phyloP scores from a whole-genome alignment of 2,329 filamentous ascomycete genomes.

The Curvularia eragrostidis region DNA sequence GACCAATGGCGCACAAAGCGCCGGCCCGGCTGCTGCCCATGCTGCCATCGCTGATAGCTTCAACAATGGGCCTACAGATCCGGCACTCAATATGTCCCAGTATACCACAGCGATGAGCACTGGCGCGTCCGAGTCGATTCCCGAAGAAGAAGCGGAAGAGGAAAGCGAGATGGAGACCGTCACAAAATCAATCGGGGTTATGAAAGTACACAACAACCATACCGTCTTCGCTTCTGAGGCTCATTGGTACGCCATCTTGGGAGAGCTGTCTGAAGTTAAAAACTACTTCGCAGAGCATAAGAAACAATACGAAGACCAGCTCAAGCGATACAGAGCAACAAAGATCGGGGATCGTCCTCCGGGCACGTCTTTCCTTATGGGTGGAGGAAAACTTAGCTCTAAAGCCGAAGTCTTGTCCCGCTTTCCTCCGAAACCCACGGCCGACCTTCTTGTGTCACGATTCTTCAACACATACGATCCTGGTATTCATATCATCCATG shows the following conservation, averaged over 20 bases:
- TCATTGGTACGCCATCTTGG: conserved; percentile 61
- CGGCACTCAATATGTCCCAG: conserved; percentile 59
- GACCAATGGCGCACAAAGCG: conserved; percentile 78
- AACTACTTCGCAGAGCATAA: conserved; percentile 87
- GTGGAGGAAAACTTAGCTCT: conserved; percentile 70
- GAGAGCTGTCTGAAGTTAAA: conserved; percentile 85
- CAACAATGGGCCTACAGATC: conserved; percentile 49
- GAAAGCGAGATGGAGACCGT: conserved; percentile 68
- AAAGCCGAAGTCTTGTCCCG: conserved; percentile 79
- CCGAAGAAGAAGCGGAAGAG: conserved; percentile 60
- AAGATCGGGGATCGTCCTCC: conserved; percentile 64
- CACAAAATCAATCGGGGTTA: conserved; percentile 59
- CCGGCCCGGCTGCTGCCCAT: conserved; percentile 65
- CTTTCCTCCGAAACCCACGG: conserved; percentile 79
- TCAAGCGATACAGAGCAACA: conserved; percentile 74
- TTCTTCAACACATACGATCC: conserved; percentile 87
- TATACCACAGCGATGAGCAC: conserved; percentile 63
- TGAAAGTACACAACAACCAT: conserved; percentile 60
- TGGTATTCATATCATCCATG: conserved; percentile 63
- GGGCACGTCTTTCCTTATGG: conserved; percentile 80
- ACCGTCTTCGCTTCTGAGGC: conserved; percentile 59
- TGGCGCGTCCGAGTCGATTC: conserved; percentile 62
- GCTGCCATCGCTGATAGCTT: conserved; percentile 61
- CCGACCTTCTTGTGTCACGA: conserved; percentile 83
- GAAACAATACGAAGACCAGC: conserved; percentile 84